These are phyloP conservation scores for Malassezia sympodialis DNA, from an alignment of 1,284 basidiomycete species.

Conservation along the genomic window DNA sequence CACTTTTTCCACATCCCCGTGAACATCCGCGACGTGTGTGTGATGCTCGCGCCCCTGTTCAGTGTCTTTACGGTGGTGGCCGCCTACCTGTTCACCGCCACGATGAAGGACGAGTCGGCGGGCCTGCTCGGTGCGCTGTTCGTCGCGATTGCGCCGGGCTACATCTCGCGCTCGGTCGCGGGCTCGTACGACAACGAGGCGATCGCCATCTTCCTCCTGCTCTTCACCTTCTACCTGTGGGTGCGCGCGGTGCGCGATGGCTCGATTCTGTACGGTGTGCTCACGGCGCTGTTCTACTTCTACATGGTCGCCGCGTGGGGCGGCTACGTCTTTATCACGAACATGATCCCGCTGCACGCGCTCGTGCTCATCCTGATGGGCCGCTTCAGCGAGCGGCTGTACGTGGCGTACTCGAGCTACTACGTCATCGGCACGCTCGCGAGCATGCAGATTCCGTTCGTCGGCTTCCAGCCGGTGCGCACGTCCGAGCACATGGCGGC, in stretches of 20 bases:
- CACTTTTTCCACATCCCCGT: constrained; percentile 84
- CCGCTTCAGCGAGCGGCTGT: constrained; percentile 81
- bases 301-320: constrained; percentile 99
- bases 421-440: constrained; percentile 93
- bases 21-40: constrained; percentile 94
- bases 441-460: constrained; percentile 98
- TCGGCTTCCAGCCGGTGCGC: constrained; percentile 94
- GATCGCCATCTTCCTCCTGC: constrained; percentile 98
- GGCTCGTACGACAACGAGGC: constrained; percentile 99
- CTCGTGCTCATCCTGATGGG: constrained; percentile 92
- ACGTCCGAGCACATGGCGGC: constrained; percentile 99
- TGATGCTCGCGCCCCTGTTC: constrained; percentile 90
- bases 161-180: constrained; percentile 96
- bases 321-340: constrained; percentile 99
- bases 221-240: constrained; percentile 98
- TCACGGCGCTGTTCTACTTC: constrained; percentile 92
- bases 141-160: constrained; percentile 89
- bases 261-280: constrained; percentile 77
- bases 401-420: constrained; percentile 92
- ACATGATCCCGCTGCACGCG: constrained; percentile 96
- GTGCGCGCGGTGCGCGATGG: constrained; percentile 92
- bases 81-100: constrained; percentile 58
- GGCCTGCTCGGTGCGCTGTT: constrained; percentile 95
- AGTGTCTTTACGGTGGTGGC: constrained; percentile 91
- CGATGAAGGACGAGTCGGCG: constrained; percentile 57